Conservation (phyloP, 176 grass and related monocot genomes). For the Eragrostis curvula region DNA sequence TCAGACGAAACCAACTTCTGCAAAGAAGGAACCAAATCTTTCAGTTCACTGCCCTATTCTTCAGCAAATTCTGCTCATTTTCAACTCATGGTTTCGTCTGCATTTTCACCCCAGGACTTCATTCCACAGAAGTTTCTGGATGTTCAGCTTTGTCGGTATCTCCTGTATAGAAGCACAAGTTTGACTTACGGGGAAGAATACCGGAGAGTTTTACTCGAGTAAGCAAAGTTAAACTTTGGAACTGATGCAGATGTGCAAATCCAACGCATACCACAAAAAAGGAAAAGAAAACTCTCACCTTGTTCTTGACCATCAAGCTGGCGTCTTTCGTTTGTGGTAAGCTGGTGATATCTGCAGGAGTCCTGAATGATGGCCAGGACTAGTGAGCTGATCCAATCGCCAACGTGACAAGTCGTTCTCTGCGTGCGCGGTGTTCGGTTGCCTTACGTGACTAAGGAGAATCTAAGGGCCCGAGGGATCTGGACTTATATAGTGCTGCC, state of each 20-base stretch:
- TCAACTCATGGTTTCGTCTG: conserved; percentile 9
- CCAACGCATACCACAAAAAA: neutral
- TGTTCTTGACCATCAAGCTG: neutral
- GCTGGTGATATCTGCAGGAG: neutral
- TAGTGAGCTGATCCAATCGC: conserved; percentile 25
- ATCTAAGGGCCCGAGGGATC: neutral
- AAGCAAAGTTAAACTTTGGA: conserved; percentile 11
- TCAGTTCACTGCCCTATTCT: neutral
- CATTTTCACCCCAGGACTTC: conserved; percentile 22
- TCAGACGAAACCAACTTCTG: conserved; percentile 9
- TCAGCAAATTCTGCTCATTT: neutral
- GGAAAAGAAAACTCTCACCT: neutral
- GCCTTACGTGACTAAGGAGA: conserved; percentile 32
- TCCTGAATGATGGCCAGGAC: conserved; percentile 16
- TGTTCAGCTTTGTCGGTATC: conserved; percentile 1
- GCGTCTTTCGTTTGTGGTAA: neutral
- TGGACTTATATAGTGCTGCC: neutral
- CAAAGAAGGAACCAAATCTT: neutral
- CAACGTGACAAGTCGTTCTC: conserved; percentile 17
- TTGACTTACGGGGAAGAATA: neutral
- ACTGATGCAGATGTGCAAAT: neutral
- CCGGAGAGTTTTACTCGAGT: neutral
- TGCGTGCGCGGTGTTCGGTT: conserved; percentile 18
- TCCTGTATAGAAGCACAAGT: neutral
- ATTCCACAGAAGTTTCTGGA: conserved; percentile 18